A percentile compares a stretch with the other conserved stretches of the same genome.
phyloP scores from a whole-genome alignment of 768 basidiomycete genomes.

The Porpolomopsis calyptriformis region DNA sequence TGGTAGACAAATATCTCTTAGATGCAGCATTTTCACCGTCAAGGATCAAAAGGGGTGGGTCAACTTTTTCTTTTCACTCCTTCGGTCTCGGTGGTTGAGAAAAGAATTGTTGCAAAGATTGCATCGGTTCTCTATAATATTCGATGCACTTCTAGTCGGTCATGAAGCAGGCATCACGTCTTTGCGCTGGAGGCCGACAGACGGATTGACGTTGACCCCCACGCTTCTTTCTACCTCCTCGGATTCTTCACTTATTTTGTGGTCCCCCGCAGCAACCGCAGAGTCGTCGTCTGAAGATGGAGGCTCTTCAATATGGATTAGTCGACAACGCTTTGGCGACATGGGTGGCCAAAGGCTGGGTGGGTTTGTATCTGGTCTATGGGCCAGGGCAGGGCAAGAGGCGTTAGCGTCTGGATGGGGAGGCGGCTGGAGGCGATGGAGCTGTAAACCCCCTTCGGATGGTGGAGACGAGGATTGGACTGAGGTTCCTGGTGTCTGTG shows the following conservation, averaged over 20 bases:
- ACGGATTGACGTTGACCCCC: slow-evolving; percentile 18
- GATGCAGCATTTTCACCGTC: slow-evolving; percentile 68
- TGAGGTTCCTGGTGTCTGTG: slow-evolving; percentile 71
- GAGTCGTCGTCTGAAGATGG: slow-evolving; percentile 24
- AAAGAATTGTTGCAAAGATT: slow-evolving; percentile 15
- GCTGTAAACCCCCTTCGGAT: slow-evolving; percentile 19
- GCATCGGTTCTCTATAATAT: slow-evolving; percentile 65
- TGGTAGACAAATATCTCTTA: slow-evolving; percentile 79
- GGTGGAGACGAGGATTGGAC: slow-evolving; percentile 40
- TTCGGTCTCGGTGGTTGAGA: background rate
- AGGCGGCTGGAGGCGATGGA: slow-evolving; percentile 90
- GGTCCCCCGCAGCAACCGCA: slow-evolving; percentile 64
- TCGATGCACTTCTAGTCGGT: slow-evolving; percentile 91
- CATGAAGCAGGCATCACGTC: slow-evolving; percentile 91
- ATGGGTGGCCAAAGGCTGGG: slow-evolving; percentile 84
- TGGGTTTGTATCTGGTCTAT: slow-evolving; percentile 86
- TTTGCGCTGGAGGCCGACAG: slow-evolving; percentile 64
- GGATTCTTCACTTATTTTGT: slow-evolving; percentile 91
- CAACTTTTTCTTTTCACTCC: slow-evolving; percentile 4
- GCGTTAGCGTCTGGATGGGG: slow-evolving; percentile 88
- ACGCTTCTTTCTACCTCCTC: slow-evolving; percentile 86
- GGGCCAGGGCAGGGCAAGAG: slow-evolving; percentile 53
- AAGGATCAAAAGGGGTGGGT: slow-evolving; percentile 37
- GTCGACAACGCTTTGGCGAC: slow-evolving; percentile 84
- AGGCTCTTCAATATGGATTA: slow-evolving; percentile 75